Evolutionary conservation across 768 basidiomycete genomes (phyloP).

Genomic region (Sporobolomyces roseus): DNA sequence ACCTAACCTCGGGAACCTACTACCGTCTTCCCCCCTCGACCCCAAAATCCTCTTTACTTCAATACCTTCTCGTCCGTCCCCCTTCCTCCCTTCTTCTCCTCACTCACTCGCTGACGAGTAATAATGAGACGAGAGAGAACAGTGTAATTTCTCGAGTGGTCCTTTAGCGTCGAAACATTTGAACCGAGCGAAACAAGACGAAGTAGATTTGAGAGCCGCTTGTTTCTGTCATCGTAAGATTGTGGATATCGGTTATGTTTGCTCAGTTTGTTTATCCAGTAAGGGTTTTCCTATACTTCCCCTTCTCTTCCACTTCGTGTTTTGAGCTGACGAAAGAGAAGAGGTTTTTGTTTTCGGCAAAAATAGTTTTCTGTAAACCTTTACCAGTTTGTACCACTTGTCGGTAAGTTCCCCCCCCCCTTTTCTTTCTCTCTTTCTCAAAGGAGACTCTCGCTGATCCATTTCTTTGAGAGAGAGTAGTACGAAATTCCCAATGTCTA

Average conservation of each 20-base stretch:
- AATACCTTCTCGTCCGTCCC: constrained; percentile 70
- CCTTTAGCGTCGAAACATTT: constrained; percentile 69
- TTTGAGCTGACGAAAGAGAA: too few species aligned
- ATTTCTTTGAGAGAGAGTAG: constrained; percentile 46
- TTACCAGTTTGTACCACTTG: constrained; percentile 91
- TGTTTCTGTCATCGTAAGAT: constrained; percentile 99
- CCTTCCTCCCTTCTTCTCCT: not conserved
- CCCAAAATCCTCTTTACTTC: constrained; percentile 82
- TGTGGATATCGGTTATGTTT: constrained; percentile 93
- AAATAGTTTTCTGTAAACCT: constrained; percentile 84
- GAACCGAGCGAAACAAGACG: constrained; percentile 85
- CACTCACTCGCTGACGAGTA: not conserved
- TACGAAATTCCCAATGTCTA: constrained; percentile 92
- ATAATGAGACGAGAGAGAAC: not conserved
- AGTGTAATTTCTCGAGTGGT: constrained; percentile 81
- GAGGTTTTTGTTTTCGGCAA: not conserved
- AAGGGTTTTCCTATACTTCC: not conserved
- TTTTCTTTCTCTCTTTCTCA: not conserved
- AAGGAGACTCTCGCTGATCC: not conserved
- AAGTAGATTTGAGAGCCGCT: constrained; percentile 92
- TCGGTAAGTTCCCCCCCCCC: constrained; percentile 58
- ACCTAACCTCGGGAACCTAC: constrained; percentile 91
- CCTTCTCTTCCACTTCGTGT: too few species aligned
- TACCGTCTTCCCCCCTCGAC: constrained; percentile 65
- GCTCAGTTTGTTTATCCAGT: constrained; percentile 92